Conservation (phyloP, 371 early-diverging fungal species). For the Dichotomocladium elegans region DNA sequence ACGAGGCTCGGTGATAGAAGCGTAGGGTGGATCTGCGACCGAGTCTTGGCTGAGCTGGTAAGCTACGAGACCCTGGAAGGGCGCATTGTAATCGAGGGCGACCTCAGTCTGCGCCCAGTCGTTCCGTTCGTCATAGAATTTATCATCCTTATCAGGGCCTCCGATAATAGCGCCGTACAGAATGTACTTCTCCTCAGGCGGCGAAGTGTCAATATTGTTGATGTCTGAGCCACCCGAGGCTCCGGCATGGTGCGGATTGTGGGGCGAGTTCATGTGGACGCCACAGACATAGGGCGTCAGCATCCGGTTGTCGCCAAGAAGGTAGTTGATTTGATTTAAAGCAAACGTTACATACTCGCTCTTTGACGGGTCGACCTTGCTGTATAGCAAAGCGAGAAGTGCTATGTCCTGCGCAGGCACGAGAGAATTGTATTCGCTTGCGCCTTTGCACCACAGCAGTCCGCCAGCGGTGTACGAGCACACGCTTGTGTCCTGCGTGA, state of each 20-base stretch:
- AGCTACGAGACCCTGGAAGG: conserved; percentile 57
- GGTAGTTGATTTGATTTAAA: conserved; percentile 43
- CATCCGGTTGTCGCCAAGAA: conserved; percentile 58
- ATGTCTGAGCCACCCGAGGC: conserved; percentile 55
- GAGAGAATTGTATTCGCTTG: conserved; percentile 44
- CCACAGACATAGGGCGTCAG: conserved; percentile 61
- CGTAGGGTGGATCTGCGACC: conserved; percentile 49
- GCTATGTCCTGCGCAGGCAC: conserved; percentile 45
- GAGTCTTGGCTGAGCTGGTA: conserved; percentile 47
- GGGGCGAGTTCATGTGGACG: conserved; percentile 56
- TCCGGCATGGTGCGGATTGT: conserved; percentile 63
- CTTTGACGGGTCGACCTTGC: conserved; percentile 20
- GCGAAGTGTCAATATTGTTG: conserved; percentile 37
- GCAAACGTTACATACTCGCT: conserved; percentile 45
- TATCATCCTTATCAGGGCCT: conserved; percentile 55
- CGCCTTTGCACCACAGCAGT: conserved; percentile 50
- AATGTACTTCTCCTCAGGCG: conserved; percentile 28
- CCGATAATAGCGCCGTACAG: conserved; percentile 63
- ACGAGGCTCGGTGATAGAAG: conserved; percentile 34
- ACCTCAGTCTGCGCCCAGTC: conserved; percentile 55
- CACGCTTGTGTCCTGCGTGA: conserved; percentile 21
- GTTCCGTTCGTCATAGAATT: conserved; percentile 50
- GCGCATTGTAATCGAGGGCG: conserved; percentile 66
- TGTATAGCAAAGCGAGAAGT: conserved; percentile 38
- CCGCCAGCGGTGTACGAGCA: conserved; percentile 52